Evolutionary conservation across 345 rosid genomes (phyloP), one percentile per base, ranked within the genome.

Genomic region (Murraya koenigii): DNA sequence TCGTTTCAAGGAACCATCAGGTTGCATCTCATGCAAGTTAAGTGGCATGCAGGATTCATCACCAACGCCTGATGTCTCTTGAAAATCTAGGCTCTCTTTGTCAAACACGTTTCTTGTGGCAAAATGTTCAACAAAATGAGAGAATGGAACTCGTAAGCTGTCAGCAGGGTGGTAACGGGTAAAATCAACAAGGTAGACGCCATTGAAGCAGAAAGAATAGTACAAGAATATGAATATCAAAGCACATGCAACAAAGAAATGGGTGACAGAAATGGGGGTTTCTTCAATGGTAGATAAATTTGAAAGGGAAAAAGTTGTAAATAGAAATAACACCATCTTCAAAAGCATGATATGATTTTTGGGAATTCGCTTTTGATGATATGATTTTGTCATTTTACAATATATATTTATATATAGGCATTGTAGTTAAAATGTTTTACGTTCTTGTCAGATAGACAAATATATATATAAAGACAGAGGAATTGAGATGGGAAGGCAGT

Each of bases 131-230:
- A 81, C 56, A 85, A 84, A 88, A 72, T 65, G 59, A 7, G 89
- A 59, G 76, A 70, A 44, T 0, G 88, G 76, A 66, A 66, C 70
- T 69, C 97, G 80, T 61, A 89, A 82, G 78, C 66, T 65, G 39
- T 84, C 89, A 0, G 86, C 75, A 2, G 92, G 89, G 22, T 72
- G 84, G 74, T 92, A 90, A 54, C 94, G 89, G 39, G 78, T 25
- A 81, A 85, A 90, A 76, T 90, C 92, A 9, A 92, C 44, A 41
- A 90, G 91, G 84, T 89, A 92, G 25, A 88, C 77, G 54, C 55
- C 65, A 30, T 70, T 74, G 69, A 78, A 74, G 77, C 75, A 80
- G 74, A 80, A 77, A 68, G 66, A 68, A 25, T 80, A 82, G 54
- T 82, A 77, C 44, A 77, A 66, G 52, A 87, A 0, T 0, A 77